Conservation (phyloP, 805 yeast genomes). For the Saccharomyces eubayanus region DNA sequence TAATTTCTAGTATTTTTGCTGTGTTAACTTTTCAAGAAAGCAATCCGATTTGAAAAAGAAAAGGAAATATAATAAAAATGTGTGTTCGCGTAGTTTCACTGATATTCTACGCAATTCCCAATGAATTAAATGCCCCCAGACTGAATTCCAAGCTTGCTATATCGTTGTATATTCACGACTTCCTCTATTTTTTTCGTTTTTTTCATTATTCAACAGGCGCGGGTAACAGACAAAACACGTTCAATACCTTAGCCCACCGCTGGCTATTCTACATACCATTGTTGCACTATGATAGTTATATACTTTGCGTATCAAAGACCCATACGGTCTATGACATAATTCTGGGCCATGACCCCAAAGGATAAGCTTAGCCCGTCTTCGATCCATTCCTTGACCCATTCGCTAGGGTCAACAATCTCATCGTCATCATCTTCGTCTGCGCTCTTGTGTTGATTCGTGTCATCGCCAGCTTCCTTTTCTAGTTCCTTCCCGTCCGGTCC, state of each 20-base stretch:
- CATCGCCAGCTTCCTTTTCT: background rate
- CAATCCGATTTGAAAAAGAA: background rate
- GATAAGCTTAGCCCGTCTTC: slow-evolving; percentile 69
- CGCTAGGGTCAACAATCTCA: slow-evolving; percentile 66
- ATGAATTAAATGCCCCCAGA: background rate
- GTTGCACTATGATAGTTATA: background rate
- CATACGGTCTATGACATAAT: slow-evolving; percentile 82
- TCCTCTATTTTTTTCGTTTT: background rate
- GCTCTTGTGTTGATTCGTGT: slow-evolving; percentile 23
- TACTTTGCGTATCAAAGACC: slow-evolving; percentile 12
- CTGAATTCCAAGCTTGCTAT: background rate
- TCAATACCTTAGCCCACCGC: background rate
- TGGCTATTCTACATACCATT: background rate
- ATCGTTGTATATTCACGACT: background rate
- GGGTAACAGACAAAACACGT: background rate
- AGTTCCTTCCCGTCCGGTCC: slow-evolving; percentile 10
- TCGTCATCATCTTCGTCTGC: slow-evolving; percentile 28
- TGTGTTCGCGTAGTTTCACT: background rate
- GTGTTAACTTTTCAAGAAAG: background rate
- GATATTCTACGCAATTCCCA: background rate
- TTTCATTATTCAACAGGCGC: background rate
- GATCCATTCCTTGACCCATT: slow-evolving; percentile 75
- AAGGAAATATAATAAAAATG: background rate
- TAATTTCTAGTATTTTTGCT: background rate
- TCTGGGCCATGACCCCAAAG: slow-evolving; percentile 83